Evolutionary conservation across 768 basidiomycete species (phyloP).

Genomic region (Tricholomella constricta): DNA sequence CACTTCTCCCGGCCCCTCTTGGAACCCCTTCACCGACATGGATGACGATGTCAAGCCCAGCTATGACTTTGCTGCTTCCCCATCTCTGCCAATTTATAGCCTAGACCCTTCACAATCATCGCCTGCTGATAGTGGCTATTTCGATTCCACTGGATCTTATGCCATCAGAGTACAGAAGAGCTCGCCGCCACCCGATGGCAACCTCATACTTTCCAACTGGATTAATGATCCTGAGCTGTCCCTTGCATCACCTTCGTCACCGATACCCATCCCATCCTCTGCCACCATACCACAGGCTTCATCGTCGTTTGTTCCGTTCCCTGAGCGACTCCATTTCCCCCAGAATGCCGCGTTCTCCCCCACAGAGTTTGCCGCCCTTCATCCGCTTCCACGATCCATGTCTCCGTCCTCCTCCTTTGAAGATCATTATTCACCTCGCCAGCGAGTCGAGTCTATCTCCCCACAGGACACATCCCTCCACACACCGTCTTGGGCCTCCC

Average conservation of each 20-base stretch:
- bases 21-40: conserved; percentile 39
- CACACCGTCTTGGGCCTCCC: conserved; percentile 66
- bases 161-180: conserved; percentile 43
- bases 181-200: conserved; percentile 47
- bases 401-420: conserved; percentile 59
- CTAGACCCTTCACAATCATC: conserved; percentile 41
- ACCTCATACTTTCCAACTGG: conserved; percentile 58
- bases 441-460: conserved; percentile 56
- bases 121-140: conserved; percentile 35
- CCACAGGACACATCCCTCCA: conserved; percentile 61
- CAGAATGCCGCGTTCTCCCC: conserved; percentile 61
- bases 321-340: conserved; percentile 46
- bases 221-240: conserved; percentile 59
- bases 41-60: conserved; percentile 46
- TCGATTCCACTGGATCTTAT: conserved; percentile 40
- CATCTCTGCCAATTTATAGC: conserved; percentile 32
- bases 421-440: conserved; percentile 41
- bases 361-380: conserved; percentile 58
- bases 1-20: conserved; percentile 31
- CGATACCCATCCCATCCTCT: conserved; percentile 62
- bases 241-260: conserved; percentile 47
- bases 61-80: conserved; percentile 35
- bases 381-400: conserved; percentile 62
- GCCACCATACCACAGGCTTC: conserved; percentile 40
- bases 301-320: conserved; percentile 51